phyloP scores from a whole-genome alignment of 805 yeast genomes.

The Kazachstania martiniae region DNA sequence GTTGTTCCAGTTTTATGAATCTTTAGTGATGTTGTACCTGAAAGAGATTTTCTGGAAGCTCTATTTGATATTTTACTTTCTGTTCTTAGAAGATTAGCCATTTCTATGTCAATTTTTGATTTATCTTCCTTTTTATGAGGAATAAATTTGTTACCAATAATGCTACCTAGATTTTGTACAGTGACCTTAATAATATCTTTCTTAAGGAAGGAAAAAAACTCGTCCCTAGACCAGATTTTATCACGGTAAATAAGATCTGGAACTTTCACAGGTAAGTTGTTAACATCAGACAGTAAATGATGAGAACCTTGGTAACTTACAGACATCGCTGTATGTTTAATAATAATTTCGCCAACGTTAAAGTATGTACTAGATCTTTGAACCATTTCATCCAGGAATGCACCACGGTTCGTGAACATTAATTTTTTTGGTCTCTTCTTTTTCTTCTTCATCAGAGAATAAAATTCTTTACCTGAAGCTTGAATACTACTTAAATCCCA shows the following conservation, averaged over 20 bases:
- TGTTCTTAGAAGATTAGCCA: slow-evolving; percentile 11
- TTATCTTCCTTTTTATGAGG: slow-evolving; percentile 32
- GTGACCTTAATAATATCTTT: slow-evolving; percentile 48
- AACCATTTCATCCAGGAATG: slow-evolving; percentile 51
- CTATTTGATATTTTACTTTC: slow-evolving; percentile 3
- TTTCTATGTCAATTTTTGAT: slow-evolving; percentile 11
- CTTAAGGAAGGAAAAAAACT: slow-evolving; percentile 39
- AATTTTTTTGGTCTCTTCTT: slow-evolving; percentile 6
- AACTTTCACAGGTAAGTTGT: slow-evolving; percentile 39
- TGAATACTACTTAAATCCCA: slow-evolving; percentile 11
- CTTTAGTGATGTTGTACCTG: neutral
- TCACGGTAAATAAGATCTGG: slow-evolving; percentile 39
- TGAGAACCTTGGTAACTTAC: slow-evolving; percentile 64
- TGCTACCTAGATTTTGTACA: slow-evolving; percentile 47
- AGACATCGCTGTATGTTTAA: slow-evolving; percentile 38
- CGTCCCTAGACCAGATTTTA: slow-evolving; percentile 48
- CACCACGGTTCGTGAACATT: slow-evolving; percentile 10
- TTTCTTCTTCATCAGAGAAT: neutral
- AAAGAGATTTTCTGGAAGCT: too few species aligned
- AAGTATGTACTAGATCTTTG: slow-evolving; percentile 57
- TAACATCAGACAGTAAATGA: slow-evolving; percentile 46
- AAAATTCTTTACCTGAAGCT: neutral
- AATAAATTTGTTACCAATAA: slow-evolving; percentile 50
- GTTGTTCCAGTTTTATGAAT: neutral
- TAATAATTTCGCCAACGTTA: slow-evolving; percentile 46